Base-by-base conservation (phyloP, 2,329 filamentous ascomycete species). In the Aspergillus calidoustus region DNA sequence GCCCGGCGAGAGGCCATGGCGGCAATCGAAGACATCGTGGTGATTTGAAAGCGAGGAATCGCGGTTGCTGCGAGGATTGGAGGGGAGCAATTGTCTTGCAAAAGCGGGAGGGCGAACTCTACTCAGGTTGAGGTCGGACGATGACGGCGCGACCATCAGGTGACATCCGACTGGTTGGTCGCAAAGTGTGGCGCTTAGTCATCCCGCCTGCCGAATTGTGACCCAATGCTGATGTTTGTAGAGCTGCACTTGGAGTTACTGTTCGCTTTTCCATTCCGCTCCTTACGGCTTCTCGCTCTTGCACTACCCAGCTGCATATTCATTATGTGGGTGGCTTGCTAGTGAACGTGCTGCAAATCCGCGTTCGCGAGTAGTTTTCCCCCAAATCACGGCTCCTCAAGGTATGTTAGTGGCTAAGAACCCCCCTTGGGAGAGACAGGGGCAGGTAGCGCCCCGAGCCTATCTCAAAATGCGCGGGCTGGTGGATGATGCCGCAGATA, bases 1-100 rank as follows among this genome's bases (percentile, higher is more conserved):
- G 76, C 77, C 72, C 76, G 77, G 64, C 78, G 77, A 64, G 75
- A 70, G 68, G 76, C 73, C 69, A 76, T 70, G 61, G 77, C 72
- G 70, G 77, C 74, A 68, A 80, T 78, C 64, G 76, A 79, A 60
- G 76, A 79, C 77, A 80, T 80, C 46, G 60, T 72, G 71, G 63
- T 65, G 64, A 61, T 59, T 58, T 19, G 23, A 15, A 46, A 30
- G 38, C 55, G 54, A 57, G 52, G 64, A 67, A 62, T 57, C 64
- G 62, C 44, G 54, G 63, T 56, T 59, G 64, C 60, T 62, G 63
- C 56, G 63, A 68, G 63, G 63, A 61, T 53, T 66, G 59, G 54
- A 57, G 57, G 64, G 58, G 43, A 50, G 43, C 51, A 52, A 47
- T 59, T 54, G 34, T 60, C 48, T 62, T 52, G 61, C 38, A 44